Conservation (phyloP, 1,284 basidiomycete species). For the Vanrija sp. region DNA sequence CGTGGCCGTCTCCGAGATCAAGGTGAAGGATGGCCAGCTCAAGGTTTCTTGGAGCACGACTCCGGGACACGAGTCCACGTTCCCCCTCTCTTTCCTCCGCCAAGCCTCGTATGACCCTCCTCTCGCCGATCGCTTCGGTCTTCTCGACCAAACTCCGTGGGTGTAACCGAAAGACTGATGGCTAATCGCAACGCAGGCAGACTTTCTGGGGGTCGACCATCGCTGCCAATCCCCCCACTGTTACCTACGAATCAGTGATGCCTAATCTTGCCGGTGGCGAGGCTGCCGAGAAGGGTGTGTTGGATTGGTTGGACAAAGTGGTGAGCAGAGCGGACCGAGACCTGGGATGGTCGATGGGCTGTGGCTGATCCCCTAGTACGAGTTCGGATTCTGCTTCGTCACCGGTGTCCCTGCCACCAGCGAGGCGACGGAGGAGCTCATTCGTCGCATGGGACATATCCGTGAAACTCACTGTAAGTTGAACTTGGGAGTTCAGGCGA, state of each 20-base stretch:
- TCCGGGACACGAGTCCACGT: conserved; percentile 63
- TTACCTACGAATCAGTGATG: conserved; percentile 74
- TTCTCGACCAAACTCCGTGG: conserved; percentile 7
- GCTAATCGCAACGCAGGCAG: conserved; percentile 53
- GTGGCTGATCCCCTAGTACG: conserved; percentile 54
- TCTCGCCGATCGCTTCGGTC: conserved; percentile 10
- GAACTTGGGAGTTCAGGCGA: background rate
- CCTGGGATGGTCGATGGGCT: background rate
- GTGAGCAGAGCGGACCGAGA: conserved; percentile 53
- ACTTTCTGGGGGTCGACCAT: conserved; percentile 79
- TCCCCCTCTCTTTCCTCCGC: conserved; percentile 56
- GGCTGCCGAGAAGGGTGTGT: conserved; percentile 59
- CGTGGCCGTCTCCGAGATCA: conserved; percentile 50
- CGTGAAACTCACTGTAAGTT: conserved; percentile 81
- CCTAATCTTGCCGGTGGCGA: conserved; percentile 10
- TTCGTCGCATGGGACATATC: conserved; percentile 76
- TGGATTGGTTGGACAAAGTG: conserved; percentile 76
- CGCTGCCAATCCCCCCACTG: conserved; percentile 66
- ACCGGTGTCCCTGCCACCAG: conserved; percentile 73
- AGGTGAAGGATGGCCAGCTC: conserved; percentile 15
- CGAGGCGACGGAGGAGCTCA: conserved; percentile 77
- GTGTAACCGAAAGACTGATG: background rate
- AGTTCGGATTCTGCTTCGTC: conserved; percentile 86
- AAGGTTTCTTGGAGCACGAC: conserved; percentile 53
- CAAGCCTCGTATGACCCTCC: conserved; percentile 25